Base-by-base conservation (phyloP, 495 filamentous ascomycete species). In the Aspergillus bertholletiae region DNA sequence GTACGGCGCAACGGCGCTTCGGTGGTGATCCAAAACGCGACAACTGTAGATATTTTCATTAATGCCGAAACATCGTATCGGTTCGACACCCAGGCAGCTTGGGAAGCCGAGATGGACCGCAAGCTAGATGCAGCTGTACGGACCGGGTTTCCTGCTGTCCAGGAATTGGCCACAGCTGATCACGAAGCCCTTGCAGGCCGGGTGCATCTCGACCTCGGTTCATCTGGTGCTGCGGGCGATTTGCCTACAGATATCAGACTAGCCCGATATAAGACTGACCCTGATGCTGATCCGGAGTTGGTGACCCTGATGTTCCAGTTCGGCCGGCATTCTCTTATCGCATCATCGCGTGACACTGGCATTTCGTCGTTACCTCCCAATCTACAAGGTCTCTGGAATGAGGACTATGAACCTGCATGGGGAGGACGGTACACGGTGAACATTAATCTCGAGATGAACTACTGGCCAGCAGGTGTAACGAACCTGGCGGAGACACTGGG, bases 381-480 rank as follows among this genome's bases (percentile, higher is more conserved):
- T 44, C 69, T 80, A 1, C 79, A 83, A 56, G 78, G 77, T 5
- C 65, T 80, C 27, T 81, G 76, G 79, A 80, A 81, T 49, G 47
- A 68, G 7, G 56, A 65, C 39, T 75, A 68, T 49, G 50, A 46
- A 26, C 73, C 75, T 0, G 55, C 73, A 5, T 83, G 77, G 77
- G 72, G 71, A 11, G 66, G 69, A 50, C 77, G 76, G 44, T 81
- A 69, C 61, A 81, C 78, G 8, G 71, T 76, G 18, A 80, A 81
- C 59, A 77, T 80, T 58, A 81, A 82, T 27, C 62, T 69, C 0
- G 59, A 80, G 54, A 82, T 81, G 75, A 82, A 81, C 63, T 80
- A 80, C 62, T 80, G 78, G 77, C 76, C 68, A 0, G 66, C 72
- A 7, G 56, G 65, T 43, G 53, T 69, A 5, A 79, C 68, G 12